Conservation (phyloP, 2,329 filamentous ascomycete species). For the Colletotrichum costaricense region DNA sequence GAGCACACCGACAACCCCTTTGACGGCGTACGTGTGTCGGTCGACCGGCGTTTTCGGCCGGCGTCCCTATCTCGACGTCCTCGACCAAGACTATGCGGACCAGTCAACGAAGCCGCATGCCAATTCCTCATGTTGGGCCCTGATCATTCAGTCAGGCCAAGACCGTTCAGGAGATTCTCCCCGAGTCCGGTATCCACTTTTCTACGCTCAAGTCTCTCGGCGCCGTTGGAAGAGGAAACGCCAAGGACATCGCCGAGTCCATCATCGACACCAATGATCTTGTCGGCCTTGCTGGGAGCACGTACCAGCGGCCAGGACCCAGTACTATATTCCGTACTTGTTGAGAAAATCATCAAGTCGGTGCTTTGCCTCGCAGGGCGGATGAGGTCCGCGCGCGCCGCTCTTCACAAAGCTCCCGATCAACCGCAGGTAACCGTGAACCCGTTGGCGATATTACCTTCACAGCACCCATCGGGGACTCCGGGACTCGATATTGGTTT, state of each 20-base stretch:
- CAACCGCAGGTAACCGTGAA: neutral
- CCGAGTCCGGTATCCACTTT: neutral
- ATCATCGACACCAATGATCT: neutral
- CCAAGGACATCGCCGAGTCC: neutral
- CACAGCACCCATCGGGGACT: conserved; percentile 2
- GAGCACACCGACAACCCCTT: neutral
- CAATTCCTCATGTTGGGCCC: neutral
- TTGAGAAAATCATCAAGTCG: neutral
- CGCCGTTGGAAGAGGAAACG: neutral
- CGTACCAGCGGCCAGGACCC: neutral
- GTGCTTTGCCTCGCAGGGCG: neutral
- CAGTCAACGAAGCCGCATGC: neutral
- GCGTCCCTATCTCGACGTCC: neutral
- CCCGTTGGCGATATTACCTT: neutral
- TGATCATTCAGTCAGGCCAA: neutral
- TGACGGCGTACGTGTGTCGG: neutral
- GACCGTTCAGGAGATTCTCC: neutral
- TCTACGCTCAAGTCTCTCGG: neutral
- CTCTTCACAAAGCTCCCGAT: neutral
- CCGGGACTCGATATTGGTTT: conserved; percentile 5
- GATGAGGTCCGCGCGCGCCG: neutral
- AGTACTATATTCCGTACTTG: neutral
- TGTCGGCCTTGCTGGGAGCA: neutral
- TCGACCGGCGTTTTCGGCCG: neutral
- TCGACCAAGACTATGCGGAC: neutral